A percentile compares a stretch with the other conserved stretches of the same genome.
These are phyloP conservation scores for Naganishia onofrii DNA, from an alignment of 768 basidiomycete species.

Conservation along the genomic window DNA sequence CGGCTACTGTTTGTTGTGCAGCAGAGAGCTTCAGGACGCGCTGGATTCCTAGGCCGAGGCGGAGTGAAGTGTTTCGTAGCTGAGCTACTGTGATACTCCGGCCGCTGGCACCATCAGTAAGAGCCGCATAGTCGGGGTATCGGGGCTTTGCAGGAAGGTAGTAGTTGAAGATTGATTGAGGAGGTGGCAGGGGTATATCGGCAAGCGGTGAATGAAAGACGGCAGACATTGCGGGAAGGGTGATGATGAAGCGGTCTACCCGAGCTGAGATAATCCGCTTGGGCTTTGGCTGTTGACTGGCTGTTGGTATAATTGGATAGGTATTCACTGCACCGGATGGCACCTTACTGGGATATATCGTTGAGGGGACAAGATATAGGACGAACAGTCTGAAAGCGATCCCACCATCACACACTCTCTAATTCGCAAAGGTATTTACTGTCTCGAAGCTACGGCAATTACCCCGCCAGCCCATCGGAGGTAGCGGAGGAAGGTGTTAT, in stretches of 20 bases:
- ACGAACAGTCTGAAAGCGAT: too few relatives aligned
- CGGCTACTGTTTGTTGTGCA: slow-evolving; percentile 59
- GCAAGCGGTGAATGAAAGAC: slow-evolving; percentile 7
- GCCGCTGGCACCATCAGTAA: slow-evolving; percentile 66
- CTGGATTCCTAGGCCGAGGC: slow-evolving; percentile 62
- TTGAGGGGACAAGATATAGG: too few relatives aligned
- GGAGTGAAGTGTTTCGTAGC: slow-evolving; percentile 60
- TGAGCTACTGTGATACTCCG: slow-evolving; percentile 61
- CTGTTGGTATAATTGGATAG: too few relatives aligned
- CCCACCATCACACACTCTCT: too few relatives aligned
- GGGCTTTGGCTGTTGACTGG: too few relatives aligned
- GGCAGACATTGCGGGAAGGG: not conserved
- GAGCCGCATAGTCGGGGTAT: slow-evolving; percentile 54
- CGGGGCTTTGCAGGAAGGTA: slow-evolving; percentile 15
- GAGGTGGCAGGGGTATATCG: slow-evolving; percentile 2
- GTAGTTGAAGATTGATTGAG: slow-evolving; percentile 18
- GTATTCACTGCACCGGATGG: too few relatives aligned
- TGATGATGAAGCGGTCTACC: not conserved
- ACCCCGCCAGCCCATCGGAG: too few relatives aligned
- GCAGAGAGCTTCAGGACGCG: slow-evolving; percentile 37
- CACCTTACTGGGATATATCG: too few relatives aligned
- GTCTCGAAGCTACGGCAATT: too few relatives aligned
- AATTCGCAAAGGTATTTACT: too few relatives aligned
- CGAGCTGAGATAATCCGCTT: not conserved
- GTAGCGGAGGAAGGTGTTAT: too few relatives aligned